Conservation (phyloP, 139 green algal genomes). For the Astrephomene gubernaculifera region DNA sequence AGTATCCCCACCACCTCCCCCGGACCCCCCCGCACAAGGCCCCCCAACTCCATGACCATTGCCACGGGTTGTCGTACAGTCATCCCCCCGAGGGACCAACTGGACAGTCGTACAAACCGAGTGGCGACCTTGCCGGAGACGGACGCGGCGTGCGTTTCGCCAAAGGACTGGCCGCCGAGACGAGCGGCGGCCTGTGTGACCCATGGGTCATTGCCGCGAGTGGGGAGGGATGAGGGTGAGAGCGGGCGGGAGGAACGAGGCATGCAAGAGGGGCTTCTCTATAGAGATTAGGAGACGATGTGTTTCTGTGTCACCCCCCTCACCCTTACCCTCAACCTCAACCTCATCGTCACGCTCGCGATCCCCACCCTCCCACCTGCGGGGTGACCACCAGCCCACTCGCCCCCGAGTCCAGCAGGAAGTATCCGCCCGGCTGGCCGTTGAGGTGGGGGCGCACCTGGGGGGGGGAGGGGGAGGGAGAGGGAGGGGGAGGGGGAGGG, state of each 20-base stretch:
- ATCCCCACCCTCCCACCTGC: no score
- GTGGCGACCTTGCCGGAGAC: slow-evolving; percentile 58
- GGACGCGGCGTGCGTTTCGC: slow-evolving; percentile 55
- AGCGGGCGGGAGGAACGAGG: no score
- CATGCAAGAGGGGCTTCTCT: no score
- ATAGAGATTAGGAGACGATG: no score
- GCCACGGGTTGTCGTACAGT: slow-evolving; percentile 45
- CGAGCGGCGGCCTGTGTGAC: slow-evolving; percentile 37
- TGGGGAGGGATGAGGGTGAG: no score
- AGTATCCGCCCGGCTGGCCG: slow-evolving; percentile 53
- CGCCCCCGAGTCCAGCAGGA: slow-evolving; percentile 65
- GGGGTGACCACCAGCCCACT: slow-evolving; percentile 61
- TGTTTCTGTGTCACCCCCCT: no score
- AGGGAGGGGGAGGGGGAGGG: no score
- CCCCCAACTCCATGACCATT: slow-evolving; percentile 55
- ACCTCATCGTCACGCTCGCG: no score
- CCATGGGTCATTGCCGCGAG: no score
- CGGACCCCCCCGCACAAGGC: slow-evolving; percentile 52
- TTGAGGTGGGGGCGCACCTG: slow-evolving; percentile 56
- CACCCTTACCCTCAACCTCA: no score
- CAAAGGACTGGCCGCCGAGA: slow-evolving; percentile 53
- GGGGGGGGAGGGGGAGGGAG: background rate
- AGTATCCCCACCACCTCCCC: slow-evolving; percentile 71
- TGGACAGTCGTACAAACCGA: slow-evolving; percentile 46
- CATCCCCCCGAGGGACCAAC: slow-evolving; percentile 57